phyloP scores from a whole-genome alignment of 257 asterid genomes.

The Plantago major region DNA sequence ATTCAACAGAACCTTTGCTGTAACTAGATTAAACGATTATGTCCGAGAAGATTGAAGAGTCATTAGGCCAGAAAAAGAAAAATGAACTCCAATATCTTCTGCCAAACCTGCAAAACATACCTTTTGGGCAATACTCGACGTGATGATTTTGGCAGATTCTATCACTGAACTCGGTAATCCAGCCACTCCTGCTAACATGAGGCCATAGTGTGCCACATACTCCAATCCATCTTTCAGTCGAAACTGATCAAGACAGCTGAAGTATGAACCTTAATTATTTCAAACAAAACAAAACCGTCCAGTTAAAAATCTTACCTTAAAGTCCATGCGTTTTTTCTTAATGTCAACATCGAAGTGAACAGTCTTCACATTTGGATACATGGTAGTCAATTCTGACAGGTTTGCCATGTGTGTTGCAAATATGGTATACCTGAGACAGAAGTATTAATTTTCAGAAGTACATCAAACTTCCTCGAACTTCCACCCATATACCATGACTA shows the following conservation, averaged over 20 bases:
- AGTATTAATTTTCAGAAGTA: not conserved
- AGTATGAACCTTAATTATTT: slow-evolving; percentile 13
- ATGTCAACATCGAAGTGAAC: slow-evolving; percentile 85
- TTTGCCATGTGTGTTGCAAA: slow-evolving; percentile 96
- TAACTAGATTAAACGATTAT: not conserved
- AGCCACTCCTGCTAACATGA: slow-evolving; percentile 90
- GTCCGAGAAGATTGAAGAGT: slow-evolving; percentile 1
- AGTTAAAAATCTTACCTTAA: slow-evolving; percentile 52
- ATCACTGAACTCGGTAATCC: slow-evolving; percentile 80
- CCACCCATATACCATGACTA: not conserved
- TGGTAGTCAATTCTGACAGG: slow-evolving; percentile 76
- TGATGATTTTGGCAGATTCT: slow-evolving; percentile 65
- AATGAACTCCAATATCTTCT: not conserved
- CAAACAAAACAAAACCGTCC: not conserved
- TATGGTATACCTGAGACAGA: slow-evolving; percentile 66
- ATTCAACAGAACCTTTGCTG: not conserved
- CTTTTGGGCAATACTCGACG: slow-evolving; percentile 62
- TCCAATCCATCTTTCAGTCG: slow-evolving; percentile 85
- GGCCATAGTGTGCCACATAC: slow-evolving; percentile 85
- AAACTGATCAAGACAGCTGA: slow-evolving; percentile 45
- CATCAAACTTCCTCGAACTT: not conserved
- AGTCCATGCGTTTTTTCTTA: slow-evolving; percentile 81
- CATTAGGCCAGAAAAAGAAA: not conserved
- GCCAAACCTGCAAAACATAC: slow-evolving; percentile 23
- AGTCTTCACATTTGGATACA: slow-evolving; percentile 83